Evolutionary conservation across 139 green algal genomes (phyloP), one percentile per base, ranked within the genome.

Genomic region (Closterium sp.): DNA sequence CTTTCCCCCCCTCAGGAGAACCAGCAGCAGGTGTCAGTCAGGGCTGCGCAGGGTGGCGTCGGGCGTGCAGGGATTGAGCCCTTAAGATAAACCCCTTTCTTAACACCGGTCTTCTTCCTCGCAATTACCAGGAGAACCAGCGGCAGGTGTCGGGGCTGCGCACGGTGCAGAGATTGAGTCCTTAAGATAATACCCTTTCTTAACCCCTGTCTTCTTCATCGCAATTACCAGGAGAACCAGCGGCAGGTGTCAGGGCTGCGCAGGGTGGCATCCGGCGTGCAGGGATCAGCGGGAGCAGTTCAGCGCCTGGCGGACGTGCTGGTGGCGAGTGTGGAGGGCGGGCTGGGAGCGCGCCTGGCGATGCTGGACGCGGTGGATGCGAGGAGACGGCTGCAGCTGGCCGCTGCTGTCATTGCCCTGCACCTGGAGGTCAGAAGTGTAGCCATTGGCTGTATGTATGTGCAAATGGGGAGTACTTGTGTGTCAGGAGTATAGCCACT

Each of bases 241-340:
- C 43, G 43, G 43, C 43, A 69, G 43, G 43, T 69, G 43, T 25
- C 43, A 69, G 43, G 43, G 43, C 43, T 69, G 43, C 21, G 43
- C 1, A 69, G 3, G 10, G 43, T 69, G 10, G 43, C 43, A 25
- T 1, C 9, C 2, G 43, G 23, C 43, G 12, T 25, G 43, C 43
- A 69, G 8, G 8, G 12, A 69, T 69, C 43, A 0, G 43, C 43
- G 0, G 43, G 43, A 16, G 43, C 21, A 21, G 88, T 38, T 2
- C 85, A 93, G 34, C 33, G 90, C 34, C 55, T 93, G 34, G 91
- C 88, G n/a, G 91, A 93, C 36, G 7, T 93, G 9, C 81, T 93
- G 21, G 86, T 92, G 3, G 90, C 90, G 4, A 84, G 28, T 16
- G 10, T 93, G 19, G 90, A 89, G 38, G n/a, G 86, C 25, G 32